phyloP scores from a whole-genome alignment of 108 stramenopile species.

The Fragilariopsis cylindrus region DNA sequence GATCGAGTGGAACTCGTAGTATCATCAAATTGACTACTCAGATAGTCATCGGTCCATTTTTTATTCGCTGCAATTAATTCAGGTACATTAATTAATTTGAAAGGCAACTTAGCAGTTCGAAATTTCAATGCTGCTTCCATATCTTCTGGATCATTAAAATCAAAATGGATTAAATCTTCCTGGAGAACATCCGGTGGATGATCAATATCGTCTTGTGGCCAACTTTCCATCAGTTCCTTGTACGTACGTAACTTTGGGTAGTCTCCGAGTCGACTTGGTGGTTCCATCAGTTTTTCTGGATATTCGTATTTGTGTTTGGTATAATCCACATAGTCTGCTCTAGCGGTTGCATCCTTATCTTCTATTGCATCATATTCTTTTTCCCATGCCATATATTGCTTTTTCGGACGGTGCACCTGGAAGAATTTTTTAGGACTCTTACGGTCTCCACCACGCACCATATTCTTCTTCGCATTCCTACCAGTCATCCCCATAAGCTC shows the following conservation, averaged over 20 bases:
- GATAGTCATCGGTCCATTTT: conserved; percentile 89
- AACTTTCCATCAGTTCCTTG: conserved; percentile 54
- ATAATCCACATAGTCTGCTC: conserved; percentile 61
- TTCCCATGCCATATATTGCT: conserved; percentile 31
- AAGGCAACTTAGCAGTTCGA: conserved; percentile 77
- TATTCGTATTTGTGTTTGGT: conserved; percentile 63
- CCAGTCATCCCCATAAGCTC: background rate
- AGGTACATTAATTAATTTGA: conserved; percentile 82
- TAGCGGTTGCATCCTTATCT: background rate
- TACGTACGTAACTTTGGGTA: conserved; percentile 69
- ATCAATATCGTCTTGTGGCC: conserved; percentile 84
- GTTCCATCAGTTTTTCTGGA: conserved; percentile 50
- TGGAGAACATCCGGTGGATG: conserved; percentile 42
- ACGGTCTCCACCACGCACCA: background rate
- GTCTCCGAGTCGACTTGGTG: conserved; percentile 42
- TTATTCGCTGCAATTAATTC: conserved; percentile 60
- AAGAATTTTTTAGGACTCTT: background rate
- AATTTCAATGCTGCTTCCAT: conserved; percentile 58
- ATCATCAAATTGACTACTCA: conserved; percentile 54
- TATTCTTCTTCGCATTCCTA: background rate
- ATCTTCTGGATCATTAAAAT: conserved; percentile 64
- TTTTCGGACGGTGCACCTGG: background rate
- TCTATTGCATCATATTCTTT: background rate
- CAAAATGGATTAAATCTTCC: conserved; percentile 78
- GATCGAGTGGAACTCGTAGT: background rate